Conservation (phyloP, 306 rosid genomes). For the Dryas octopetala region DNA sequence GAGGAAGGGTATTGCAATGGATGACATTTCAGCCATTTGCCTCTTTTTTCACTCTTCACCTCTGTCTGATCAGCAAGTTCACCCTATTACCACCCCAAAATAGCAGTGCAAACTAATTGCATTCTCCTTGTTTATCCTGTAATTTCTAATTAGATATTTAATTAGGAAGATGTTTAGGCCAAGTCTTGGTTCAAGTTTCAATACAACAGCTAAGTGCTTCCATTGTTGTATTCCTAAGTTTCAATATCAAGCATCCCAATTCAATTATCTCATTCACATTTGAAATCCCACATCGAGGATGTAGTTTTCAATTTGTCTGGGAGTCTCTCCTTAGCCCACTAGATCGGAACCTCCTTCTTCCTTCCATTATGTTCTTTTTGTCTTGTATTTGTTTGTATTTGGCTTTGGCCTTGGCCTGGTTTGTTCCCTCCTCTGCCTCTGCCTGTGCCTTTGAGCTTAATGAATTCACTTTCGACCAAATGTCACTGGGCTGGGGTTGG, state of each 20-base stretch:
- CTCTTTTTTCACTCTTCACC: slow-evolving; percentile 70
- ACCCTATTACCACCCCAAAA: slow-evolving; percentile 33
- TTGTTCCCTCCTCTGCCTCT: no score
- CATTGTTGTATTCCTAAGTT: background rate
- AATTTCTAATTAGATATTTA: slow-evolving; percentile 15
- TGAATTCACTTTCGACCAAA: no score
- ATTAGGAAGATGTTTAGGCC: background rate
- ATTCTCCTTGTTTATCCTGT: background rate
- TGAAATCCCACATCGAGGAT: background rate
- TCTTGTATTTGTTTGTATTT: no score
- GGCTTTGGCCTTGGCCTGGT: no score
- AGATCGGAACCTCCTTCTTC: no score
- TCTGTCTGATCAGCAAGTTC: slow-evolving; percentile 27
- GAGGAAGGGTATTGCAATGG: slow-evolving; percentile 74
- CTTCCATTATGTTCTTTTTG: no score
- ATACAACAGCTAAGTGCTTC: background rate
- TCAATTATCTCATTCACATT: background rate
- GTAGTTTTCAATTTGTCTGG: no score
- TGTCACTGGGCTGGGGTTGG: no score
- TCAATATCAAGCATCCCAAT: background rate
- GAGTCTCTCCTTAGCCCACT: no score
- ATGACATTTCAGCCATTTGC: slow-evolving; percentile 92
- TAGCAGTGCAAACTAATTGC: slow-evolving; percentile 5
- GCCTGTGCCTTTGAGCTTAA: no score
- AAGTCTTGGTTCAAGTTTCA: background rate